Conservation (phyloP, 2,329 filamentous ascomycete species). For the Harringtonia lauricola region DNA sequence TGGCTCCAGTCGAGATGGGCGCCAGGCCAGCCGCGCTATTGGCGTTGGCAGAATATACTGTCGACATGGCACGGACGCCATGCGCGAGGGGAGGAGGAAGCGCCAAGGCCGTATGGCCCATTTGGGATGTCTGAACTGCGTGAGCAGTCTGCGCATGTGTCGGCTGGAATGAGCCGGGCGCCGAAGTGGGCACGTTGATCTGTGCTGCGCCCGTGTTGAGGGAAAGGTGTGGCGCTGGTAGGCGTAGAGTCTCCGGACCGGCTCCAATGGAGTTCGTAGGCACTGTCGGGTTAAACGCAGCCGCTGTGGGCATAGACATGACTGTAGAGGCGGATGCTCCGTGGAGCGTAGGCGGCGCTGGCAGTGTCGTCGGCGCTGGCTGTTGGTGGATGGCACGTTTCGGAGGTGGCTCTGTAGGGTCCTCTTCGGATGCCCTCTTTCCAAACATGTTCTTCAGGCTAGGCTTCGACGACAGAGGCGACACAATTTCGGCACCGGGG, state of each 20-base stretch:
- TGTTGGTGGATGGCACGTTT: slow-evolving; percentile 31
- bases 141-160: slow-evolving; percentile 16
- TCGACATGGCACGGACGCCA: slow-evolving; percentile 61
- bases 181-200: not conserved
- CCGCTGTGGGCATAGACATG: not conserved
- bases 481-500: slow-evolving; percentile 28
- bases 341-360: not conserved
- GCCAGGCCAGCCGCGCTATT: slow-evolving; percentile 30
- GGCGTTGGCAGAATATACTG: slow-evolving; percentile 57
- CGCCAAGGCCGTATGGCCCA: slow-evolving; percentile 27
- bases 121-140: not conserved
- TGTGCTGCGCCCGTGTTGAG: slow-evolving; percentile 38
- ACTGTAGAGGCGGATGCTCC: not conserved
- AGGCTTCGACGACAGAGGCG: slow-evolving; percentile 37
- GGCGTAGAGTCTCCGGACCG: slow-evolving; percentile 28
- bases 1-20: slow-evolving; percentile 22
- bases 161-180: slow-evolving; percentile 13
- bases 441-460: slow-evolving; percentile 27
- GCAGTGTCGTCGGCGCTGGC: not conserved
- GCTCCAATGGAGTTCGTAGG: not conserved
- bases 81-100: slow-evolving; percentile 52
- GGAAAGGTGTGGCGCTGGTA: slow-evolving; percentile 63
- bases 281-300: not conserved
- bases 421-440: slow-evolving; percentile 39
- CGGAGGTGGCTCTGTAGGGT: slow-evolving; percentile 40